Base-by-base conservation (phyloP, 139 green algal genomes). In the Tetraselmis striata region DNA sequence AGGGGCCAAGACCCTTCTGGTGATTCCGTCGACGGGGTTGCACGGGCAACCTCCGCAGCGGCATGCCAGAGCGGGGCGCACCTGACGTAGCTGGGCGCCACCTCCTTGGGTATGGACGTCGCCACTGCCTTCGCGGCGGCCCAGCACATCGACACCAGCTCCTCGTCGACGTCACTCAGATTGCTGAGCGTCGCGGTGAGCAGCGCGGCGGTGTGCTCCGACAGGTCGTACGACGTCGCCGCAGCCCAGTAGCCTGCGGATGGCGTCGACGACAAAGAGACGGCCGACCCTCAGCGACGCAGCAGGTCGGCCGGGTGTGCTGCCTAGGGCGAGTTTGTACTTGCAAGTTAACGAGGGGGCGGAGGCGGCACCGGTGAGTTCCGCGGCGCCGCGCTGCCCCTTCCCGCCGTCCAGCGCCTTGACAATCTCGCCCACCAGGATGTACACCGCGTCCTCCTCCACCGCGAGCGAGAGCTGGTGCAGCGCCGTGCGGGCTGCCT, bases 21-120 rank as follows among this genome's bases (percentile, higher is more conserved):
- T n/a, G n/a, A n/a, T n/a, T n/a, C n/a, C n/a, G n/a, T n/a, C n/a
- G n/a, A n/a, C n/a, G n/a, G n/a, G n/a, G n/a, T n/a, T n/a, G n/a
- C n/a, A n/a, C n/a, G n/a, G n/a, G n/a, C n/a, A n/a, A n/a, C n/a
- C n/a, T n/a, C n/a, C n/a, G n/a, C n/a, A n/a, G n/a, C n/a, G n/a
- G n/a, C n/a, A n/a, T n/a, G n/a, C n/a, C n/a, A n/a, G n/a, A 18
- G 45, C 45, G 45, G 45, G 45, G 76, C 29, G 76, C 76, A 76
- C 29, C 74, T 78, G 32, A 97, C 90, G 79, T 95, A 95, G n/a
- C 81, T 85, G 23, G 93, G 85, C 83, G 91, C 84, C 75, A 94
- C 89, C 59, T 98, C 94, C 85, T 98, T 98, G 81, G 95, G 91
- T 18, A 98, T 91, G 32, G 88, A 84, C 77, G 32, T 86, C 28